These are phyloP conservation scores for Pythium sp. DNA, from an alignment of 352 stramenopile species.

Conservation along the genomic window DNA sequence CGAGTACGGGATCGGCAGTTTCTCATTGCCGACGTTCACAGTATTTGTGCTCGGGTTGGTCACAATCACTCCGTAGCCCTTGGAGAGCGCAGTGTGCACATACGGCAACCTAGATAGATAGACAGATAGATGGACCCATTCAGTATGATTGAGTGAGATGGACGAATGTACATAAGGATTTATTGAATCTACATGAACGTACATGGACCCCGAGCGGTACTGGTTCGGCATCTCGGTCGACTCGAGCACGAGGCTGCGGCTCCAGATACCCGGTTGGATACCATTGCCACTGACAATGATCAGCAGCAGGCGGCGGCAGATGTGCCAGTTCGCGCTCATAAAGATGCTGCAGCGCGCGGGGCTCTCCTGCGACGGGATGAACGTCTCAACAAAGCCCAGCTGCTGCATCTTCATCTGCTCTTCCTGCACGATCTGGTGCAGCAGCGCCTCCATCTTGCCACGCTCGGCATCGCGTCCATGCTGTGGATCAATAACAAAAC, in stretches of 20 bases:
- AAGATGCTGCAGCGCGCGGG: conserved; percentile 75
- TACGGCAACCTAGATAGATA: conserved; percentile 49
- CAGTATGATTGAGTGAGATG: neutral
- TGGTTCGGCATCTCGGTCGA: conserved; percentile 64
- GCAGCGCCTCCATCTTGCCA: conserved; percentile 72
- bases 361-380: conserved; percentile 67
- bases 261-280: conserved; percentile 86
- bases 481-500: neutral
- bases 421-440: conserved; percentile 83
- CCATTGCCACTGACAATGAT: conserved; percentile 82
- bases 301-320: conserved; percentile 66
- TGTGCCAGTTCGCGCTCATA: conserved; percentile 83
- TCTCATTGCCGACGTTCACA: conserved; percentile 63
- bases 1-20: conserved; percentile 74
- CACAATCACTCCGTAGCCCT: conserved; percentile 80
- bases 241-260: conserved; percentile 77
- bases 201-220: conserved; percentile 82
- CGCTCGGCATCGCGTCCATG: conserved; percentile 32
- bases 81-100: conserved; percentile 71
- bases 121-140: neutral
- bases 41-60: conserved; percentile 81
- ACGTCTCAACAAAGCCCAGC: conserved; percentile 80
- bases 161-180: neutral
- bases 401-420: conserved; percentile 86
- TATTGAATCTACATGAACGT: neutral